phyloP scores from a whole-genome alignment of 2,329 filamentous ascomycete species.

The Trichoderma sp. region DNA sequence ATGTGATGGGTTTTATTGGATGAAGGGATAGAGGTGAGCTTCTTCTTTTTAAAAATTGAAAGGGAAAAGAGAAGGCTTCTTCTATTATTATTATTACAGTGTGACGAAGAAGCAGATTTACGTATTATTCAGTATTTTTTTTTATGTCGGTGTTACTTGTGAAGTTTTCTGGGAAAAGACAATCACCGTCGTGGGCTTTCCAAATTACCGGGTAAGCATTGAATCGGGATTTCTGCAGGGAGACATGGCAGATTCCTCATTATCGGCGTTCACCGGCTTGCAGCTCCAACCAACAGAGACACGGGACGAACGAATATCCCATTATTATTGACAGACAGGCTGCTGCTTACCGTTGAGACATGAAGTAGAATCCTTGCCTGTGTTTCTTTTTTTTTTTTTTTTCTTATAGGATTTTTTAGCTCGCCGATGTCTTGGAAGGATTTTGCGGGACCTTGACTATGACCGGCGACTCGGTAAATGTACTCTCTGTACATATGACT shows the following conservation, averaged over 20 bases:
- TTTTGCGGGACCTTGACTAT: not conserved
- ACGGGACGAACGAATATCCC: not conserved
- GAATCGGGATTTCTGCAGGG: not conserved
- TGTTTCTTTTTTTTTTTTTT: not conserved
- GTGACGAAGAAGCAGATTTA: not conserved
- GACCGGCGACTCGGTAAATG: not conserved
- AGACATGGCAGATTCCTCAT: not conserved
- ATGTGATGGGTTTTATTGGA: not conserved
- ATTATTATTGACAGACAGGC: too few species aligned
- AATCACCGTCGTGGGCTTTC: not conserved
- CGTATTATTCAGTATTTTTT: not conserved
- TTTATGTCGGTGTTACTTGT: not conserved
- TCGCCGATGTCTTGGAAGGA: constrained; percentile 22
- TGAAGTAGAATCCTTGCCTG: not conserved
- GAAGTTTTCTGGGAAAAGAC: not conserved
- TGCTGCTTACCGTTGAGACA: not conserved
- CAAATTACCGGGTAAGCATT: not conserved
- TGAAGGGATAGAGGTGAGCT: too few species aligned
- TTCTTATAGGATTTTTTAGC: not conserved
- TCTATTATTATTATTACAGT: not conserved
- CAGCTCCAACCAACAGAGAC: not conserved
- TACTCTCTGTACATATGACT: not conserved
- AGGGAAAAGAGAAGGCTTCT: not conserved
- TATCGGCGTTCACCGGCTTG: not conserved
- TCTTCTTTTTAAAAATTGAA: too few species aligned